Evolutionary conservation across 163 green algal species (phyloP).

Genomic region (Scenedesmus sp.): DNA sequence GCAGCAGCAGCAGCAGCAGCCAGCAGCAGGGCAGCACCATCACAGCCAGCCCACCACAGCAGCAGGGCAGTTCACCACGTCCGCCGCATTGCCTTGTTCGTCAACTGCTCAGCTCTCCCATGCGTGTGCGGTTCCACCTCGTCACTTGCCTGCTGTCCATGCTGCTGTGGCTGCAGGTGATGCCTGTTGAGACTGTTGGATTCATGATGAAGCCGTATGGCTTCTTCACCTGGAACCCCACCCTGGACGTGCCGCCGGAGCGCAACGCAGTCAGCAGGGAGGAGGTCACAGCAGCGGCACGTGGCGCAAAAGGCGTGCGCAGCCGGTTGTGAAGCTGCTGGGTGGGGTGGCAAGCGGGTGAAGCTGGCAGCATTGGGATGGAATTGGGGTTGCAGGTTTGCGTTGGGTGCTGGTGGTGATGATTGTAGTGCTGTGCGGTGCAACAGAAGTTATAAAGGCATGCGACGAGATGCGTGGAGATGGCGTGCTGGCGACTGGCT

Average conservation of each 20-base stretch:
- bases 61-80: too few species aligned
- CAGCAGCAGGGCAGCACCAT: too few species aligned
- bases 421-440: background rate
- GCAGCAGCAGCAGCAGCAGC: too few species aligned
- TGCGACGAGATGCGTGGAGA: too few species aligned
- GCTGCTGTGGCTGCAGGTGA: constrained; percentile 64
- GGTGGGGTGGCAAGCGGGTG: too few species aligned
- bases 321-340: constrained; percentile 35
- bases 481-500: background rate
- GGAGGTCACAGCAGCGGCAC: constrained; percentile 24
- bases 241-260: constrained; percentile 30
- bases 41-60: too few species aligned
- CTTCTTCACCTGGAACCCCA: constrained; percentile 70
- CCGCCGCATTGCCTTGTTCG: too few species aligned
- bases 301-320: background rate
- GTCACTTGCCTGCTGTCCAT: background rate
- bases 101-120: too few species aligned
- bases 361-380: background rate
- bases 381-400: background rate
- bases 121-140: too few species aligned
- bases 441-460: too few species aligned
- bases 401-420: background rate
- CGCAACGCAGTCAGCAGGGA: constrained; percentile 58
- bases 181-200: constrained; percentile 70
- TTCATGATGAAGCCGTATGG: constrained; percentile 70